Percentiles rank a stretch among this genome's conserved stretches.
Evolutionary conservation across 352 stramenopile species (phyloP).

Genomic region (Saprolegnia diclina): DNA sequence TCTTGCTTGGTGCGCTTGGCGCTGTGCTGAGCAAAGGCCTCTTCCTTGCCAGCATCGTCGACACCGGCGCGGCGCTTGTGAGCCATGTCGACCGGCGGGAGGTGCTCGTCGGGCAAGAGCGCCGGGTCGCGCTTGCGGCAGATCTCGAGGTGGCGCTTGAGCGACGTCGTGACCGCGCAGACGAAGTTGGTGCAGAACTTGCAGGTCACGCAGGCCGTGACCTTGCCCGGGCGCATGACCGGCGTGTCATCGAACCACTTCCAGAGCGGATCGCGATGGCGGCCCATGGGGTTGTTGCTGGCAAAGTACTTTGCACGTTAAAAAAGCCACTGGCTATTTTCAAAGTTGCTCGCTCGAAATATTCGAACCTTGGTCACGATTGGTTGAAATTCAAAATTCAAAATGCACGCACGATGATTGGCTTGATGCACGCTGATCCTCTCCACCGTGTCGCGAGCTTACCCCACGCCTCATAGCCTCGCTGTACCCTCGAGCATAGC

Average conservation of each 20-base stretch:
- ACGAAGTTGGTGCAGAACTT: conserved; percentile 13
- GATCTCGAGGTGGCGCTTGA: conserved; percentile 13
- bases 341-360: background rate
- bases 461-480: too few relatives aligned
- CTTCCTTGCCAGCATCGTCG: background rate
- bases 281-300: background rate
- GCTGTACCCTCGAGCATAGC: too few relatives aligned
- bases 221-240: background rate
- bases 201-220: conserved; percentile 8
- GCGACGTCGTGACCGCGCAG: conserved; percentile 3
- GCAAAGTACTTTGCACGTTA: too few relatives aligned
- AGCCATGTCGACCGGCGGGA: background rate
- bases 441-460: background rate
- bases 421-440: background rate
- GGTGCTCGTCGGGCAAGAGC: background rate
- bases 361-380: too few relatives aligned
- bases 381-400: too few relatives aligned
- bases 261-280: conserved; percentile 10
- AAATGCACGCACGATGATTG: background rate
- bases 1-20: background rate
- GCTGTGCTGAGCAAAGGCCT: background rate
- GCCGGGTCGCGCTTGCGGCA: conserved; percentile 2
- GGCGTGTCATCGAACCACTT: conserved; percentile 12
- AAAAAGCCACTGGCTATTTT: background rate
- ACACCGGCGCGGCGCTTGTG: background rate